A percentile compares a stretch with the other conserved stretches of the same genome.
These are phyloP conservation scores for Beauveria rudraprayagi DNA, from an alignment of 2,329 filamentous ascomycete species.

Conservation along the genomic window DNA sequence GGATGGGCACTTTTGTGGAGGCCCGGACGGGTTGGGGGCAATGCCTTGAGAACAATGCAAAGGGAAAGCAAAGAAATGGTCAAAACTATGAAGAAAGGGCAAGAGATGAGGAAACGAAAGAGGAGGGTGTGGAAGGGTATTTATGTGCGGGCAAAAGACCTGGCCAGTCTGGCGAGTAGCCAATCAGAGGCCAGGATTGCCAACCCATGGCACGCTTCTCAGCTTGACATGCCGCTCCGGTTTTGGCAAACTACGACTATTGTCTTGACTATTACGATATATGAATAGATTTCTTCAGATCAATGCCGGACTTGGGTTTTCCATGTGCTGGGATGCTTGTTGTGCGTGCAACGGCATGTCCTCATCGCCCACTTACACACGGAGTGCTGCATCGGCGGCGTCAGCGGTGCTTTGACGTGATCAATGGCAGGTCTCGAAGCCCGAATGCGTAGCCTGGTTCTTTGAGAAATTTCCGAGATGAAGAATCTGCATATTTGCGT, in stretches of 20 bases:
- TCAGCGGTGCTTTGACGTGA: not conserved
- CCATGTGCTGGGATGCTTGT: not conserved
- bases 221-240: not conserved
- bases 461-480: not conserved
- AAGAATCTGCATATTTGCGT: not conserved
- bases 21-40: not conserved
- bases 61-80: not conserved
- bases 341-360: not conserved
- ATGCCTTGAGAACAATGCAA: not conserved
- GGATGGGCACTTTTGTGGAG: not conserved
- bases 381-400: not conserved
- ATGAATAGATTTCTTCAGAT: not conserved
- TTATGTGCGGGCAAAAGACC: conserved; percentile 8
- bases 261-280: not conserved
- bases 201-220: not conserved
- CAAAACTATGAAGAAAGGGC: not conserved
- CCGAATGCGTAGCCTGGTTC: not conserved
- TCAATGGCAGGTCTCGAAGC: not conserved
- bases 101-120: not conserved
- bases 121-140: conserved; percentile 5
- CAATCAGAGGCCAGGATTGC: not conserved
- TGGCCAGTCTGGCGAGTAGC: conserved; percentile 1
- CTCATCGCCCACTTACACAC: not conserved
- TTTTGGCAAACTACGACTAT: not conserved
- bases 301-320: not conserved